A percentile compares a stretch with the other conserved stretches of the same genome.
phyloP scores from a whole-genome alignment of 1,284 basidiomycete genomes.

The Paramarasmius palmivorus region DNA sequence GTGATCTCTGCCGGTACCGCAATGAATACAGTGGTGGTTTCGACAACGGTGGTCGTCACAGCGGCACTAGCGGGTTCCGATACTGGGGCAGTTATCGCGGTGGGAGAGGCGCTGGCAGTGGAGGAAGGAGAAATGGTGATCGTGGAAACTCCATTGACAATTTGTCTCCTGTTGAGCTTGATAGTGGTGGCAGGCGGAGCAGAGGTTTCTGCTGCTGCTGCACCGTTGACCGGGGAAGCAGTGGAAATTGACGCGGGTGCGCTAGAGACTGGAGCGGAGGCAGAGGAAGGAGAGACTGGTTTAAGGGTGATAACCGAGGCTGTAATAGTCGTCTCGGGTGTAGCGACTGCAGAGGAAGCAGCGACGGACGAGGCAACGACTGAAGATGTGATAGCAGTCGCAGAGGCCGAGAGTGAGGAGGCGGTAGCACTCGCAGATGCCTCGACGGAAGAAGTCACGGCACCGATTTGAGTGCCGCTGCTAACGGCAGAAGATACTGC shows the following conservation, averaged over 20 bases:
- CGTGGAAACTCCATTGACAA: neutral
- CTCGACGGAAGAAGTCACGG: neutral
- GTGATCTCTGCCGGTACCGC: neutral
- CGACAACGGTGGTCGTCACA: neutral
- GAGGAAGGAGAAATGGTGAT: neutral
- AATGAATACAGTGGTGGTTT: conserved; percentile 3
- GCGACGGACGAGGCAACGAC: neutral
- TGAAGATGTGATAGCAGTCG: neutral
- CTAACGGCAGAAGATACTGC: neutral
- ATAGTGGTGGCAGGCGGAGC: conserved; percentile 1
- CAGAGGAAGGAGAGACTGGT: neutral
- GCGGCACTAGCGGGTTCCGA: neutral
- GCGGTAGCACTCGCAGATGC: neutral
- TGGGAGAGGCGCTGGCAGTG: neutral
- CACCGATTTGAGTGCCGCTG: conserved; percentile 1
- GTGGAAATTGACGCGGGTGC: neutral
- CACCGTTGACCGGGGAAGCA: neutral
- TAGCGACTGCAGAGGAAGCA: neutral
- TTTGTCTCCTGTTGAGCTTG: neutral
- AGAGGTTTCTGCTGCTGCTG: neutral
- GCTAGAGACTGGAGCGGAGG: too few relatives aligned
- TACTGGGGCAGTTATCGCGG: neutral
- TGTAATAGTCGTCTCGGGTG: too few relatives aligned
- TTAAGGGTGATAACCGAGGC: neutral
- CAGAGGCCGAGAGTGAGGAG: neutral